Base-by-base conservation (phyloP, 2,329 filamentous ascomycete genomes). In the Sarocladium oryzae region DNA sequence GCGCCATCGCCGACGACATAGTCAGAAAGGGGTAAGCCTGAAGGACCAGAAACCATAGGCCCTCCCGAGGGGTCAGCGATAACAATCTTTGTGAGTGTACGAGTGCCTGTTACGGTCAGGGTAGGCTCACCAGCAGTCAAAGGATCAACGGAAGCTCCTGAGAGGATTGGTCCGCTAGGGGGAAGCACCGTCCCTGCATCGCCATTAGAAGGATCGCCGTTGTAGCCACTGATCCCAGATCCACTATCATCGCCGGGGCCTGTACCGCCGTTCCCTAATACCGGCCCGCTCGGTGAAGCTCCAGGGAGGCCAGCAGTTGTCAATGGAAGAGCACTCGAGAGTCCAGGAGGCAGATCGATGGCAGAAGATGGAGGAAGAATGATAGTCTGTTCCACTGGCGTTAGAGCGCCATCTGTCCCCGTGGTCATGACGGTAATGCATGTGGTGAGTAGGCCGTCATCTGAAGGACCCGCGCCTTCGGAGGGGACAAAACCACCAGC, bases 381-480 rank as follows among this genome's bases (percentile, higher is more conserved):
- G 28, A 63, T 33, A 5, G 61, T 63, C 52, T 62, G 57, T 28
- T 61, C 51, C 13, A 63, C 58, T 21, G 66, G 57, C 13, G 66
- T 68, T 2, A 56, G 54, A 13, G 60, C 52, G 13, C 66, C 66
- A 55, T 68, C 59, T 4, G 61, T 55, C 10, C 66, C 66, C 13
- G 67, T 51, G 28, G 66, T 52, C 3, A 64, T 52, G 16, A 62
- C 57, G 2, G 66, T 69, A 38, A 65, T 62, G 52, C 61, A 55
- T 2, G 58, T 58, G n/a, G 64, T 64, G 51, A 60, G 52, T 5
- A 51, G 56, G 32, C 30, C 49, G n/a, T 43, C 51, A 51, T 49
- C 55, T 15, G 55, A 53, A 10, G 58, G 51, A 16, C 21, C 40
- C 26, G 37, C 51, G 24, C 51, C 21, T 50, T 53, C 53, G 5